phyloP scores from a whole-genome alignment of 768 basidiomycete species.

The Hirschioporus abietinus region DNA sequence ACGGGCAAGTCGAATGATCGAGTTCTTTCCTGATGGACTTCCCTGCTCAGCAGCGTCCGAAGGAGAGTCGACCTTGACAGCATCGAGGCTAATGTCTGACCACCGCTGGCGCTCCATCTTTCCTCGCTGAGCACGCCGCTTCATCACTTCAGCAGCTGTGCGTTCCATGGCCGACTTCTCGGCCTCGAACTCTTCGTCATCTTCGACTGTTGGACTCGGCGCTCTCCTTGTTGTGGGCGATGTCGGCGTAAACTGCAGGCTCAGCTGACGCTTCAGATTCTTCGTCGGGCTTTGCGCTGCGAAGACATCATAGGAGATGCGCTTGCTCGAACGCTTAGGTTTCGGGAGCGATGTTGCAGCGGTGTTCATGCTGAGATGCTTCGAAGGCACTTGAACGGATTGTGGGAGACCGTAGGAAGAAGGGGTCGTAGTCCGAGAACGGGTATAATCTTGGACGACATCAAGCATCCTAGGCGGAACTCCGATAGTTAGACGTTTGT shows the following conservation, averaged over 20 bases:
- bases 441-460: slow-evolving; percentile 61
- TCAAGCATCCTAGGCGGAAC: slow-evolving; percentile 74
- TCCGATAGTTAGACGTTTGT: slow-evolving; percentile 59
- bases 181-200: slow-evolving; percentile 18
- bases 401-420: slow-evolving; percentile 21
- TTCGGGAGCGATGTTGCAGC: slow-evolving; percentile 18
- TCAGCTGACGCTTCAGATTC: slow-evolving; percentile 35
- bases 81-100: slow-evolving; percentile 15
- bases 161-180: slow-evolving; percentile 29
- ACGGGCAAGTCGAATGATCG: slow-evolving; percentile 46
- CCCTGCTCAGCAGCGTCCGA: slow-evolving; percentile 13
- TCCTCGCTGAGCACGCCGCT: slow-evolving; percentile 7
- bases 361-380: slow-evolving; percentile 10
- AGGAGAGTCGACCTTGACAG: slow-evolving; percentile 20
- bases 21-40: slow-evolving; percentile 16
- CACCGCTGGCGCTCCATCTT: slow-evolving; percentile 28
- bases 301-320: slow-evolving; percentile 26
- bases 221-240: slow-evolving; percentile 39
- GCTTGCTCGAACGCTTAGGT: slow-evolving; percentile 36
- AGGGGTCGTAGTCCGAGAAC: slow-evolving; percentile 20
- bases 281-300: slow-evolving; percentile 30
- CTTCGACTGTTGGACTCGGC: slow-evolving; percentile 37
- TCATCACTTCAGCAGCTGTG: slow-evolving; percentile 31
- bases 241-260: slow-evolving; percentile 64
- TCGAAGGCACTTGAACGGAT: slow-evolving; percentile 9